Conservation (phyloP, 768 basidiomycete species). For the Pleurotus tuber-regium region DNA sequence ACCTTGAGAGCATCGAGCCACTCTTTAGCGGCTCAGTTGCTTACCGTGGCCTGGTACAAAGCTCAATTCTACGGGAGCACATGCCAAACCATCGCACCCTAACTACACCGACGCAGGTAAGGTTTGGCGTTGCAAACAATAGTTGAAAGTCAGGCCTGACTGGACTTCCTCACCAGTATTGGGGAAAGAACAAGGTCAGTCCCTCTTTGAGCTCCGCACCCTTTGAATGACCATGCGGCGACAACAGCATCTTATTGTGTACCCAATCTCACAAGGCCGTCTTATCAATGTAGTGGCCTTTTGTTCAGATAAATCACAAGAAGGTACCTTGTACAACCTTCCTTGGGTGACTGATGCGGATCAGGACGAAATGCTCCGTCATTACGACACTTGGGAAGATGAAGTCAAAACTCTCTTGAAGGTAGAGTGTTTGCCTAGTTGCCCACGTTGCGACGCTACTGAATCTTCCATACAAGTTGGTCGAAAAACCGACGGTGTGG, state of each 20-base stretch:
- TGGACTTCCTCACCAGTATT: constrained; percentile 16
- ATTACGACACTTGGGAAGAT: constrained; percentile 42
- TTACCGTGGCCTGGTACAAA: constrained; percentile 32
- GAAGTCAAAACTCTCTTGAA: constrained; percentile 42
- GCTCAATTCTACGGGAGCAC: constrained; percentile 18
- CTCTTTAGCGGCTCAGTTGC: constrained; percentile 32
- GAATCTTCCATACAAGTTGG: constrained; percentile 23
- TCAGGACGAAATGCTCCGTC: constrained; percentile 33
- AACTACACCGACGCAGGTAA: constrained; percentile 23
- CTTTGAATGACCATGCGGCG: background rate
- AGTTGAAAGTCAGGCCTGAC: constrained; percentile 3
- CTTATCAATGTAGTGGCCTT: constrained; percentile 50
- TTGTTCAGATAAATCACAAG: constrained; percentile 29
- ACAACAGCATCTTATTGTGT: constrained; percentile 44
- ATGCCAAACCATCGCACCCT: constrained; percentile 30
- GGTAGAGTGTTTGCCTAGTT: constrained; percentile 24
- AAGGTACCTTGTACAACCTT: constrained; percentile 28
- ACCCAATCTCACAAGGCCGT: constrained; percentile 48
- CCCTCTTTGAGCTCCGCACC: background rate
- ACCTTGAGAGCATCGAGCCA: constrained; percentile 24
- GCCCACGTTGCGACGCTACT: background rate
- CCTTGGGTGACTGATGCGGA: constrained; percentile 13
- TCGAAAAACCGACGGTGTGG: constrained; percentile 38
- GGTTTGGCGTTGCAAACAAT: too few relatives aligned
- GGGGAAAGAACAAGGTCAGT: constrained; percentile 26